Conservation (phyloP, 2,329 filamentous ascomycete genomes). For the Aspergillus intermedius region DNA sequence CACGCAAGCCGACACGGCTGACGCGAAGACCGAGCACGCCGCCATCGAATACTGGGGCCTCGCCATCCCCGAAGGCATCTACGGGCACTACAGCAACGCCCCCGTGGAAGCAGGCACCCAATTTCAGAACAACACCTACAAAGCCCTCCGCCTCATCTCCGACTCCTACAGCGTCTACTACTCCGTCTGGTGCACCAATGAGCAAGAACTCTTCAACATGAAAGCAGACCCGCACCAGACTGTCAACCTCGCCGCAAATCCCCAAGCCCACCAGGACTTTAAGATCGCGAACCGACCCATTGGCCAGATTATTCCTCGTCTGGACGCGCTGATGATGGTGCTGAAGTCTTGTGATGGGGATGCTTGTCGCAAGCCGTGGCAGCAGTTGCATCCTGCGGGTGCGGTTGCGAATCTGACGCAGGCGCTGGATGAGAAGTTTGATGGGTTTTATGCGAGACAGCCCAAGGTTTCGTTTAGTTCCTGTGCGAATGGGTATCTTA, state of each 20-base stretch:
- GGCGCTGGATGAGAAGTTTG: conserved; percentile 44
- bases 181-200: conserved; percentile 62
- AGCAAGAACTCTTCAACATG: conserved; percentile 61
- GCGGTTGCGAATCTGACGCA: conserved; percentile 47
- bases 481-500: conserved; percentile 53
- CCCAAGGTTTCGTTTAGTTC: conserved; percentile 47
- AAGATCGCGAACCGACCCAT: conserved; percentile 16
- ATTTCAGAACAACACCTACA: conserved; percentile 53
- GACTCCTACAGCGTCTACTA: conserved; percentile 57
- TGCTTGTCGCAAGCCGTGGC: conserved; percentile 53
- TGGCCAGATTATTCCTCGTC: conserved; percentile 41
- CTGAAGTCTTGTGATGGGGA: conserved; percentile 55
- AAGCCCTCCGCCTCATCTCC: conserved; percentile 51
- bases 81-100: conserved; percentile 19
- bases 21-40: conserved; percentile 46
- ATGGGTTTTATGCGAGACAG: conserved; percentile 50
- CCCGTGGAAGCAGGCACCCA: conserved; percentile 9
- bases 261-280: conserved; percentile 9
- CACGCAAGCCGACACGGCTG: conserved; percentile 19
- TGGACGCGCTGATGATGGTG: conserved; percentile 55
- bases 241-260: conserved; percentile 35
- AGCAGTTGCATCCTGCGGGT: conserved; percentile 49
- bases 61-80: conserved; percentile 23
- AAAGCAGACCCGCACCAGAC: conserved; percentile 52
- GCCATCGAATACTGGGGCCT: conserved; percentile 54